Conservation (phyloP, 164 flowering plant genomes). For the Cinnamomum chago region DNA sequence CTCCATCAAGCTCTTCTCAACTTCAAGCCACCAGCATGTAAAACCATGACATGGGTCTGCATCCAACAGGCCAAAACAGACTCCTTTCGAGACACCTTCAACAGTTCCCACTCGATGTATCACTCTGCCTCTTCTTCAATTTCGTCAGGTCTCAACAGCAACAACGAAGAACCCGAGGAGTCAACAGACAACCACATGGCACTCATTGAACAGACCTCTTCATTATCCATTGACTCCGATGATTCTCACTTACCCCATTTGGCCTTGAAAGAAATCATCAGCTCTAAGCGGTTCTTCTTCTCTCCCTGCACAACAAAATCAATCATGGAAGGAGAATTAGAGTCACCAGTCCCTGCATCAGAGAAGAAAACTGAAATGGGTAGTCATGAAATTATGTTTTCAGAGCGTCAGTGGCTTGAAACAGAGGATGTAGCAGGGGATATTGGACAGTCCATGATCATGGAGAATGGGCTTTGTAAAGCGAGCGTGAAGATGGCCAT, state of each 20-base stretch:
- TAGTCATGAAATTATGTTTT: not conserved
- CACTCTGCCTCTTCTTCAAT: not conserved
- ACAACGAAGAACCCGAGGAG: not conserved
- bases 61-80: slow-evolving; percentile 17
- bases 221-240: not conserved
- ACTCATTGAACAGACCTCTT: slow-evolving; percentile 3
- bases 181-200: not conserved
- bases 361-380: not conserved
- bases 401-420: not conserved
- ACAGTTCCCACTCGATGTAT: slow-evolving; percentile 16
- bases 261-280: not conserved
- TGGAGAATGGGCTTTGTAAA: slow-evolving; percentile 2
- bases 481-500: slow-evolving; percentile 15
- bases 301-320: slow-evolving; percentile 22
- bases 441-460: not conserved
- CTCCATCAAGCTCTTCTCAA: slow-evolving; percentile 16
- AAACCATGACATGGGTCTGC: slow-evolving; percentile 14
- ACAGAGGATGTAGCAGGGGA: slow-evolving; percentile 1
- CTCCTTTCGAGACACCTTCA: slow-evolving; percentile 20
- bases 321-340: slow-evolving; percentile 4
- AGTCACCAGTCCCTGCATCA: no score
- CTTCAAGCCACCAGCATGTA: slow-evolving; percentile 10
- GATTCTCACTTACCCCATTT: slow-evolving; percentile 5
- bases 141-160: not conserved
- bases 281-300: slow-evolving; percentile 24